Percentiles rank a stretch among this genome's conserved stretches.
Conservation (phyloP, 192 early-diverging fungal species). For the Kickxella alabastrina region DNA sequence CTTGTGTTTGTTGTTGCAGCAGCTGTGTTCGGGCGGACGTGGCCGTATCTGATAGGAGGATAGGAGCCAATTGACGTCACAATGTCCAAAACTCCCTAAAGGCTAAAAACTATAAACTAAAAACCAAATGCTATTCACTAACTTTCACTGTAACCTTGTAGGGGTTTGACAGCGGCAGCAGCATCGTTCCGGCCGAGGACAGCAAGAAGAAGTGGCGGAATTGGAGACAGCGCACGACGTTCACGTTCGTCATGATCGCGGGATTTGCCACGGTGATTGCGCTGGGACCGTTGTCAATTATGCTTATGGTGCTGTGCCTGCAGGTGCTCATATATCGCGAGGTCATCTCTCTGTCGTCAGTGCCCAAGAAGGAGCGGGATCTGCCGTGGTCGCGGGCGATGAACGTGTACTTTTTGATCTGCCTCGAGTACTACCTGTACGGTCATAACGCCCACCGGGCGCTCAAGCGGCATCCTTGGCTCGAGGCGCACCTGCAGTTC, state of each 20-base stretch:
- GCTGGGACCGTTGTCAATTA: slow-evolving; percentile 79
- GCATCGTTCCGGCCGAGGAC: slow-evolving; percentile 34
- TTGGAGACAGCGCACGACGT: slow-evolving; percentile 77
- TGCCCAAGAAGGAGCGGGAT: slow-evolving; percentile 76
- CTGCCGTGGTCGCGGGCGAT: slow-evolving; percentile 89
- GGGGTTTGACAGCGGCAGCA: slow-evolving; percentile 1
- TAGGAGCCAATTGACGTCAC: no score
- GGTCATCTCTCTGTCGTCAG: slow-evolving; percentile 85
- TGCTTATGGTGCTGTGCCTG: slow-evolving; percentile 78
- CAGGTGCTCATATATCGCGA: slow-evolving; percentile 87
- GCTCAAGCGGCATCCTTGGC: slow-evolving; percentile 77
- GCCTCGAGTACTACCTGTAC: slow-evolving; percentile 92
- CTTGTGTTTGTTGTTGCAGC: no score
- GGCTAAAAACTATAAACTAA: no score
- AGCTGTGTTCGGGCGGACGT: no score
- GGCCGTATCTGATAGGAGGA: no score
- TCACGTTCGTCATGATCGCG: slow-evolving; percentile 88
- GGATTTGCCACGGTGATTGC: slow-evolving; percentile 72
- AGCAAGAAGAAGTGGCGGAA: slow-evolving; percentile 63
- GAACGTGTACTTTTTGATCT: slow-evolving; percentile 90
- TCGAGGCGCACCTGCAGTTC: slow-evolving; percentile 77
- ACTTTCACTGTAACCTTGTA: no score
- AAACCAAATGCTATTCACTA: no score
- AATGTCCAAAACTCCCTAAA: no score
- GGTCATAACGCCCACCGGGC: slow-evolving; percentile 90